Conservation (phyloP, 345 rosid genomes). For the Aurinia saxatilis region DNA sequence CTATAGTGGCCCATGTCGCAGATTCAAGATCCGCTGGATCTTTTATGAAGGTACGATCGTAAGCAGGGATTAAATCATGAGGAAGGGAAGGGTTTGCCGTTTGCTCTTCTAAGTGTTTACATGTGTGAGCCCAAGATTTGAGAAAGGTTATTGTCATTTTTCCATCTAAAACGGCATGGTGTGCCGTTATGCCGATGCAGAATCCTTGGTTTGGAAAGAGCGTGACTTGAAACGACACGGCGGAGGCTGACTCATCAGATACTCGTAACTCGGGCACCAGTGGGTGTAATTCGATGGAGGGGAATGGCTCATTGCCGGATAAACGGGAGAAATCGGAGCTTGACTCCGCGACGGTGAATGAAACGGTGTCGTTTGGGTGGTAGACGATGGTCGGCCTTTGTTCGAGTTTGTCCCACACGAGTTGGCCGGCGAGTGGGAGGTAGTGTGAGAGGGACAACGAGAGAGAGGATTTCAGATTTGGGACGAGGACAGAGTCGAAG, state of each 20-base stretch:
- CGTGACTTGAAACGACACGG: constrained; percentile 18
- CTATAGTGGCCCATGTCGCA: neutral
- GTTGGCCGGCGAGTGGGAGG: constrained; percentile 28
- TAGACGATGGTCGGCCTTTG: neutral
- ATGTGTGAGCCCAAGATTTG: constrained; percentile 26
- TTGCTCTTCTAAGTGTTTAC: neutral
- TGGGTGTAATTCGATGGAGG: constrained; percentile 4
- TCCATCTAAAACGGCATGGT: constrained; percentile 23
- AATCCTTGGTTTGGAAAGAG: constrained; percentile 18
- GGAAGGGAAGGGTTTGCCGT: neutral
- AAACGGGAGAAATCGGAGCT: constrained; percentile 10
- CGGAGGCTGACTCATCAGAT: constrained; percentile 4
- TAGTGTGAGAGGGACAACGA: constrained; percentile 21
- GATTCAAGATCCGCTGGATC: constrained; percentile 1
- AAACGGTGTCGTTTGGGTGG: constrained; percentile 16
- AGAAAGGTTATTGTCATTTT: constrained; percentile 1
- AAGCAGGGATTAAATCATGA: constrained; percentile 2
- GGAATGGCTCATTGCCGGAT: neutral
- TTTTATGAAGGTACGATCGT: constrained; percentile 9
- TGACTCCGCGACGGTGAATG: constrained; percentile 26
- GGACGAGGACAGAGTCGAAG: constrained; percentile 20
- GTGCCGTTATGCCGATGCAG: constrained; percentile 15
- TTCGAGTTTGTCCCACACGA: constrained; percentile 9
- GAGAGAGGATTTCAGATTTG: constrained; percentile 26
- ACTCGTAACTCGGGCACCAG: constrained; percentile 9